Percentiles rank a stretch among this genome's conserved stretches.
phyloP scores from a whole-genome alignment of 2,329 filamentous ascomycete species.

The Ophiocordyceps sinensis region DNA sequence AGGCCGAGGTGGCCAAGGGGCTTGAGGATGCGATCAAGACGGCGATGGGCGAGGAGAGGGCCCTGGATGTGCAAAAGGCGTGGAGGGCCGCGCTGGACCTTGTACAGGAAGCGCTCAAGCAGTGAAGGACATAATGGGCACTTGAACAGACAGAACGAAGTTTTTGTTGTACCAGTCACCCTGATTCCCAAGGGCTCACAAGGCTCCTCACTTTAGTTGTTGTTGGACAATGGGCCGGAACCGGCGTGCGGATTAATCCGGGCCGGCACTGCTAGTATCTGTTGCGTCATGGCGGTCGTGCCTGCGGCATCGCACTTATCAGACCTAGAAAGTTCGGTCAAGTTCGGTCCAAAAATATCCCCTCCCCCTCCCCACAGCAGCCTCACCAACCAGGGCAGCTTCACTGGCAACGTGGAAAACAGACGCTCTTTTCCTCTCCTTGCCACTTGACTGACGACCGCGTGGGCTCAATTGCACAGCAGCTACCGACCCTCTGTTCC shows the following conservation, averaged over 20 bases:
- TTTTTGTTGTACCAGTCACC: no score
- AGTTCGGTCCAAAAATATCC: no score
- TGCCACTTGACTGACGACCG: no score
- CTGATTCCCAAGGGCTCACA: no score
- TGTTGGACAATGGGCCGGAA: no score
- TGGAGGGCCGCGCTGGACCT: slow-evolving; percentile 22
- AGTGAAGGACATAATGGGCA: not conserved
- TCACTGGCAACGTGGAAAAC: not conserved
- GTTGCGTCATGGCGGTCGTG: slow-evolving; percentile 20
- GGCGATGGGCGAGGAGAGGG: slow-evolving; percentile 22
- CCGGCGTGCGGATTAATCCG: slow-evolving; percentile 2
- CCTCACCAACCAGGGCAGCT: not conserved
- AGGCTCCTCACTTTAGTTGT: no score
- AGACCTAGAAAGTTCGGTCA: not conserved
- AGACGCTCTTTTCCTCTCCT: not conserved
- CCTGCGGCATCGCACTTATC: slow-evolving; percentile 5
- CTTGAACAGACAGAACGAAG: not conserved
- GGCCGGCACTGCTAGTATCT: not conserved
- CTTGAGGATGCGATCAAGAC: slow-evolving; percentile 16
- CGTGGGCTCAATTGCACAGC: no score
- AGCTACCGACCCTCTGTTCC: no score
- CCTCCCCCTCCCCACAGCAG: not conserved
- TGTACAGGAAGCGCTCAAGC: slow-evolving; percentile 4
- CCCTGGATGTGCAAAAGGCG: slow-evolving; percentile 30
- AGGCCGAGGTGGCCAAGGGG: slow-evolving; percentile 22